Base-by-base conservation (phyloP, 352 stramenopile species). In the Pythium pectinolyticum region DNA sequence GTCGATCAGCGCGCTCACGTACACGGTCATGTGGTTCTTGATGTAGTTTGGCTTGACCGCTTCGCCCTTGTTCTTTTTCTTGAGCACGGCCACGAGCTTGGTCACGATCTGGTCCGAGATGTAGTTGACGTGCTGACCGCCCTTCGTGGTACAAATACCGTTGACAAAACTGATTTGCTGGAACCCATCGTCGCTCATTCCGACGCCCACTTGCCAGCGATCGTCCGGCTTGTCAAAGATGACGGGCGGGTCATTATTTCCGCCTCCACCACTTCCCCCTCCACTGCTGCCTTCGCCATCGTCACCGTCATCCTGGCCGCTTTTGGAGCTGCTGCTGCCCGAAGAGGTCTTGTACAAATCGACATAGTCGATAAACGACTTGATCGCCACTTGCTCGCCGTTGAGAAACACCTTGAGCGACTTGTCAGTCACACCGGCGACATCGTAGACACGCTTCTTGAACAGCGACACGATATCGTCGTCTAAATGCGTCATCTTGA, bases 111-210 rank as follows among this genome's bases (percentile, higher is more conserved):
- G 92, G 47, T 98, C 89, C 7, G 86, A 82, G 31, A 98, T 93
- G 64, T 97, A 97, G 51, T 94, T 88, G 11, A 99, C 96, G 69
- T 99, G 97, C 52, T 98, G 94, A 8, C 97, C 97, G 50, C 97
- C 97, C 71, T 98, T 96, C 12, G 83, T 95, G 3, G 97, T 99
- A 50, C 90, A 97, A 77, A 99, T 99, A 32, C 92, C 90, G 70
- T 99, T 99, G 17, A 99, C 96, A 71, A 99, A 99, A 55, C 94
- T 99, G 31, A 99, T 86, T 68, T 96, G 95, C 74, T 98, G 92
- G 61, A 98, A 97, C 5, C 91, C 87, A 50, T 90, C 88, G 45
- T 98, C 90, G 45, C 94, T 98, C 25, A 98, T 66, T 0, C 85
- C 85, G 24, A 99, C 69, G 22, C 86, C 92, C 50, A 99, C 80